Base-by-base conservation (phyloP, 345 rosid genomes). In the Heritiera fomes region DNA sequence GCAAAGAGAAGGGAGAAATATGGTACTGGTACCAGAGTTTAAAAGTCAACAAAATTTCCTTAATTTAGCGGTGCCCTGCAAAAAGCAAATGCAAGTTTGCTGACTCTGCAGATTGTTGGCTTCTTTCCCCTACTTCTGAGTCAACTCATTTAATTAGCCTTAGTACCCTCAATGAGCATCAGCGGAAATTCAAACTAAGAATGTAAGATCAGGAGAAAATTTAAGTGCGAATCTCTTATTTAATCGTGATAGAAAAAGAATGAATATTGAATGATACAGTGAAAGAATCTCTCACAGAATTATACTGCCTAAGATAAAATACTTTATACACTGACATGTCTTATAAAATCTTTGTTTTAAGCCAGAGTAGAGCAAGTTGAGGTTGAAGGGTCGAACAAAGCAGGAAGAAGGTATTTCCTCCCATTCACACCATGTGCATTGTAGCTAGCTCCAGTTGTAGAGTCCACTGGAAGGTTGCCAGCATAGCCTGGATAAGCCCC, bases 401-500 rank as follows among this genome's bases (percentile, higher is more conserved):
- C 97, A n/a, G 98, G 98, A 15, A 94, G 88, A 84, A 94, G 75
- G 65, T 83, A 91, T 80, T 90, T 92, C 82, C 97, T 87, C 30
- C 93, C 96, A 77, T 87, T 88, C 28, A 75, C 85, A 66, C 98
- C 97, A 66, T 84, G 18, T 2, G 97, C 96, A 73, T 92, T 94
- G 70, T 87, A 94, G 85, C 97, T 91, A 59, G 90, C 96, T 56
- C 96, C 96, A 32, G 91, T 90, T 2, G 87, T 79, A 0, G 87
- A 2, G 73, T 94, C 98, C 62, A 86, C 85, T 62, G 91, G 55
- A 9, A 92, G 63, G 73, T 90, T 72, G 0, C 97, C 98, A 0
- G 97, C 91, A 66, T 89, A 92, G 15, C 97, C 96, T 50, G 97
- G 96, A 71, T 89, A 94, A 61, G 97, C 92, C 18, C 98, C 97